These are phyloP conservation scores for Rosellinia necatrix DNA, from an alignment of 2,329 filamentous ascomycete species.

Conservation along the genomic window DNA sequence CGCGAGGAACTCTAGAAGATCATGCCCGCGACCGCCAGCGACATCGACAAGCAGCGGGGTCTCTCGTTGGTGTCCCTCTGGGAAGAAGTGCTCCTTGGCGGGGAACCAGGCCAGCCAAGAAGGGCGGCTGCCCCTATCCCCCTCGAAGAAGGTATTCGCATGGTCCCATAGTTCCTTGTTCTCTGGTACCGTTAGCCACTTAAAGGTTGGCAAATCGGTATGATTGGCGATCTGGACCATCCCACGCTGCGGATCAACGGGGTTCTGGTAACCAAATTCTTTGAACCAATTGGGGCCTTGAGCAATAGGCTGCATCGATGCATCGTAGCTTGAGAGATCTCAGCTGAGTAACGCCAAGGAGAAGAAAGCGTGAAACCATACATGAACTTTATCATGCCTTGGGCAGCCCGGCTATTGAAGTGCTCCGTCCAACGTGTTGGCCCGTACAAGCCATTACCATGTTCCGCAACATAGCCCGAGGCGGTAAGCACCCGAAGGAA, in stretches of 20 bases:
- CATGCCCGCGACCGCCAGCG: slow-evolving; percentile 27
- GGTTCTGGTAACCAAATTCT: slow-evolving; percentile 14
- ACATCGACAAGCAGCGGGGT: slow-evolving; percentile 23
- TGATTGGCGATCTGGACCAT: slow-evolving; percentile 6
- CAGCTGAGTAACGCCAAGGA: neutral
- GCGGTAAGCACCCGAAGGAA: slow-evolving; percentile 28
- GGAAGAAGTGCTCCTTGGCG: slow-evolving; percentile 23
- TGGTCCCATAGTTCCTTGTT: slow-evolving; percentile 25
- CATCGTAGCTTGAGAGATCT: slow-evolving; percentile 19
- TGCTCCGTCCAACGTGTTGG: slow-evolving; percentile 23
- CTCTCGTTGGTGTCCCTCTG: slow-evolving; percentile 4
- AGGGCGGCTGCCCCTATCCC: slow-evolving; percentile 24
- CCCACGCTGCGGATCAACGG: slow-evolving; percentile 1
- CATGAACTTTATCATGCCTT: slow-evolving; percentile 26
- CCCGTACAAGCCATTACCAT: slow-evolving; percentile 23
- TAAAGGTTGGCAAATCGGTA: slow-evolving; percentile 14
- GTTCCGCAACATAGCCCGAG: slow-evolving; percentile 22
- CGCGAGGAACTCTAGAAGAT: slow-evolving; percentile 22
- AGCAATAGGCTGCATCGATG: slow-evolving; percentile 11
- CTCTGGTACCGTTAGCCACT: slow-evolving; percentile 22
- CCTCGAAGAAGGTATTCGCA: slow-evolving; percentile 27
- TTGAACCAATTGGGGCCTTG: slow-evolving; percentile 14
- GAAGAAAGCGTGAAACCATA: neutral
- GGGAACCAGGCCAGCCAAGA: slow-evolving; percentile 29
- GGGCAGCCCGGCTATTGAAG: slow-evolving; percentile 9